These are phyloP conservation scores for Viridothelium virens DNA, from an alignment of 495 filamentous ascomycete genomes.

Conservation along the genomic window DNA sequence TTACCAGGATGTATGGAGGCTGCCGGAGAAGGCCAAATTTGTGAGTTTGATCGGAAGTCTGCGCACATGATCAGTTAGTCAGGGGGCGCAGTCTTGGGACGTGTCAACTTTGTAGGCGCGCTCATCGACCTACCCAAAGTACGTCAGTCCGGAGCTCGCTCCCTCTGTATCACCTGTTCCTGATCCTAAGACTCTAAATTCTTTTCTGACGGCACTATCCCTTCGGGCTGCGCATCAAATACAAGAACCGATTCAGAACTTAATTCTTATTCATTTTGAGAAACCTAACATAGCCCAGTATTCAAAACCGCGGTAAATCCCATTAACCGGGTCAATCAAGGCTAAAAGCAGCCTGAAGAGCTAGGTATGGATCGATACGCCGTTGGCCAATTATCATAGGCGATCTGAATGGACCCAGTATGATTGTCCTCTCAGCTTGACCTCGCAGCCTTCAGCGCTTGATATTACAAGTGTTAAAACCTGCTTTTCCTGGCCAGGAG, in stretches of 20 bases:
- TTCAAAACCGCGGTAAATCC: not conserved
- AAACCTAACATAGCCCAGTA: not conserved
- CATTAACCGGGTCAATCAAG: not conserved
- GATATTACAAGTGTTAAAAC: not conserved
- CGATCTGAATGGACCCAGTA: not conserved
- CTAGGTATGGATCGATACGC: not conserved
- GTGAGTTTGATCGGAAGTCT: not conserved
- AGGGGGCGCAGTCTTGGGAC: not conserved
- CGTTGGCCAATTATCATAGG: not conserved
- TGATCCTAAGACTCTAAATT: not conserved
- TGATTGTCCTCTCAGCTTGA: not conserved
- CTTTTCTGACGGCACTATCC: not conserved
- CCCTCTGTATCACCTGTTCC: not conserved
- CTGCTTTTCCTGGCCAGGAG: not conserved
- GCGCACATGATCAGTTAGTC: not conserved
- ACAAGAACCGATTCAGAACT: not conserved
- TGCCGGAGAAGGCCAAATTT: not conserved
- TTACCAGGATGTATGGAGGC: not conserved
- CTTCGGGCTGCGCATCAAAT: not conserved
- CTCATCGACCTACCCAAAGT: not conserved
- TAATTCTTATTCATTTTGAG: not conserved
- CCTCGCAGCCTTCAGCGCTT: not conserved
- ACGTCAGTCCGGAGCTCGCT: not conserved
- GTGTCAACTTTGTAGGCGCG: not conserved
- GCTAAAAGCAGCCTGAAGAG: not conserved